Conservation (phyloP, 2,329 filamentous ascomycete genomes). For the Tolypocladium endophyticum region DNA sequence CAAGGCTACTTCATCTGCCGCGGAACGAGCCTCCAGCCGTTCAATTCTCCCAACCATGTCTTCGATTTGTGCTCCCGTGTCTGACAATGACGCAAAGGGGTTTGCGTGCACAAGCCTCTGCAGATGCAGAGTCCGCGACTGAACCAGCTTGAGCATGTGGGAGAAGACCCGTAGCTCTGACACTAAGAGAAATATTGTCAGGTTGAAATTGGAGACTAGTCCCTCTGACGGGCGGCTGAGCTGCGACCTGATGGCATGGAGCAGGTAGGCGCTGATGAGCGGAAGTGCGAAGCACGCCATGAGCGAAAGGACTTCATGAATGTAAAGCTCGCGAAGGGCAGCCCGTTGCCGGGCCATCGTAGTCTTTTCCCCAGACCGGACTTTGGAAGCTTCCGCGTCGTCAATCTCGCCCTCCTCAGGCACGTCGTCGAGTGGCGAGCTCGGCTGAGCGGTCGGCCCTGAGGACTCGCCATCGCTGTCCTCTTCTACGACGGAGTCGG, state of each 20-base stretch:
- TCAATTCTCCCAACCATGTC: conserved; percentile 58
- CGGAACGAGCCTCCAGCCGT: conserved; percentile 50
- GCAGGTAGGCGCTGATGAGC: conserved; percentile 66
- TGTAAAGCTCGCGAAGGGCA: conserved; percentile 54
- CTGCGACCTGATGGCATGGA: conserved; percentile 72
- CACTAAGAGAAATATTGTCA: conserved; percentile 80
- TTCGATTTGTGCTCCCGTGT: conserved; percentile 32
- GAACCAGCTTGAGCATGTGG: conserved; percentile 72
- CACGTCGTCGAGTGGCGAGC: conserved; percentile 27
- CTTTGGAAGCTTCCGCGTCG: not conserved
- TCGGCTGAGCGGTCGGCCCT: conserved; percentile 8
- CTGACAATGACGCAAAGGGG: conserved; percentile 24
- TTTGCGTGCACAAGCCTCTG: conserved; percentile 59
- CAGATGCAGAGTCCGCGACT: conserved; percentile 68
- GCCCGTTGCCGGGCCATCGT: conserved; percentile 16
- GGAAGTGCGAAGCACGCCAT: conserved; percentile 71
- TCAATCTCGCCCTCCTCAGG: conserved; percentile 29
- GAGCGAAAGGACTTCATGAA: conserved; percentile 66
- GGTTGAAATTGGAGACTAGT: conserved; percentile 83
- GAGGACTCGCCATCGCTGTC: conserved; percentile 30
- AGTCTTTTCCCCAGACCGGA: conserved; percentile 8
- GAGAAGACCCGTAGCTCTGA: conserved; percentile 76
- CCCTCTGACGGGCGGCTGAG: conserved; percentile 77
- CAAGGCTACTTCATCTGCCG: conserved; percentile 1
- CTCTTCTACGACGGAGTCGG: conserved; percentile 31